Base-by-base conservation (phyloP, 148 eudicot genomes). In the Spergularia marina region DNA sequence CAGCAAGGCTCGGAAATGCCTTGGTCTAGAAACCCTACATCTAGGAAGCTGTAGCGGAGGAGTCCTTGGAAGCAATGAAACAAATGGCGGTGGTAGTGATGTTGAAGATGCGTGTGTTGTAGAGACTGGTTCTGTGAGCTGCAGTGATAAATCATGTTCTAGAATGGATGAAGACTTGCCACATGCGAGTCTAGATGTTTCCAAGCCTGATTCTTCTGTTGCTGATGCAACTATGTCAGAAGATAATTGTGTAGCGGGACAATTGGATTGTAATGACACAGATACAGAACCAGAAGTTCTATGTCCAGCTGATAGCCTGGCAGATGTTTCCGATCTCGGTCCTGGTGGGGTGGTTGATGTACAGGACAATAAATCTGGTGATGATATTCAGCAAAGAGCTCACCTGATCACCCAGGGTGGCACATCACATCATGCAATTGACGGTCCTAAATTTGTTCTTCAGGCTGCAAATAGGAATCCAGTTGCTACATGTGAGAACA, bases 1-100 rank as follows among this genome's bases (percentile, higher is more conserved):
- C 72, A 92, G 96, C 68, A 95, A 95, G 86, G 90, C 83, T 12
- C 73, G 89, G 65, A 92, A 88, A 78, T 82, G 91, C 74, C 88
- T 95, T 44, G 94, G 91, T 64, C 78, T 92, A 75, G 97, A 91
- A 81, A 79, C 10, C 73, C 25, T 87, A 60, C 71, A 53, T 51
- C 74, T 81, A 54, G 79, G 81, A 72, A 52, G 80, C 74, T 80
- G 85, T 47, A 68, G 65, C 61, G 84, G 60, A 53, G 80, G 69
- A 21, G 53, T 76, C 20, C 81, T 65, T 63, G 75, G 21, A n/a
- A 84, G 73, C 49, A 83, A 70, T 76, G 88, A 85, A 78, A 79
- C 70, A 59, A 82, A 84, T 78, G 90, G 88, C 12, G 82, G 86
- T 77, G 90, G 85, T 56, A 84, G 90, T 76, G 94, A 89, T 61